Evolutionary conservation across 352 stramenopile species (phyloP), one percentile per base, ranked within the genome.

Genomic region (Phytophthora tentaculata): DNA sequence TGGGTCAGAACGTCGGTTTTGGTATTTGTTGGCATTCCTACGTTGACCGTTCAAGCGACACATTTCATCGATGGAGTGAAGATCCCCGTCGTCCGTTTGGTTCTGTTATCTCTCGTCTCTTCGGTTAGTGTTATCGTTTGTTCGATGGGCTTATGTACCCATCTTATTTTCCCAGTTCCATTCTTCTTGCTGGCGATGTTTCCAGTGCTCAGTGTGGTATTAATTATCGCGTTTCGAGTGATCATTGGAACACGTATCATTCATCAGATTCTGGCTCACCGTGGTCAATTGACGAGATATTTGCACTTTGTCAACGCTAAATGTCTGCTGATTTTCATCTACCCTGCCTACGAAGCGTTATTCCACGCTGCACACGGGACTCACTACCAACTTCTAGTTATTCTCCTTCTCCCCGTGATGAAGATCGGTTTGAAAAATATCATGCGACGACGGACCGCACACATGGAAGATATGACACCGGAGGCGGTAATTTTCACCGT

Each of bases 401-500:
- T 69, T 14, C 26, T 49, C 13, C 8, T 69, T 5, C 39, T 69
- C 0, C 53, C 61, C 3, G 16, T 69, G 22, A 35, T 69, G 5
- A 64, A 64, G 26, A 4, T 53, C 3, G 14, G 22, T 5, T 24
- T 68, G 12, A 69, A 64, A 17, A 37, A 62, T 32, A 45, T 69
- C 19, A 45, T 58, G 35, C 29, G 63, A 28, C 35, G 56, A 4
- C 63, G 50, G 16, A 45, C 43, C 2, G 8, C 26, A 0, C 48
- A 68, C 29, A 13, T 71, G 16, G 67, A 71, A 29, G 67, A 72
- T 13, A 49, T 64, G 14, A 63, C 56, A 22, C 68, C 68, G 0
- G 50, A 53, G n/a, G 28, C 54, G 28, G 68, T 67, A 12, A 68
- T 75, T 20, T 71, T 75, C 12, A 67, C 61, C 0, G 56, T 71